These are phyloP conservation scores for Linum tenue DNA, from an alignment of 345 rosid species.

Conservation along the genomic window DNA sequence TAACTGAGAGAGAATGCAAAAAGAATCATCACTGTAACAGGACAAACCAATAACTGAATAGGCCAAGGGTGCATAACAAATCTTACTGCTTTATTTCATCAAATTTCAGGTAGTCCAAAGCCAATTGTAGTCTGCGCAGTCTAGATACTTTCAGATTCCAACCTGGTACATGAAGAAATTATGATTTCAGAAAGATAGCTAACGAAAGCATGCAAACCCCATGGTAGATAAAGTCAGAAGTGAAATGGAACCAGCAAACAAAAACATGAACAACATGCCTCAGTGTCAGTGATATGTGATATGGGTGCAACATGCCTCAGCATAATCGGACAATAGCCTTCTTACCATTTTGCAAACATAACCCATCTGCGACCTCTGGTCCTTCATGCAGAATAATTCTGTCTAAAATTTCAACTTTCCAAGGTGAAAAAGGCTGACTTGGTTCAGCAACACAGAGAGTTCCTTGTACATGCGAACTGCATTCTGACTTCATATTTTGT, in stretches of 20 bases:
- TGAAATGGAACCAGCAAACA: not conserved
- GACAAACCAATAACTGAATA: not conserved
- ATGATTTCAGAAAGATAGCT: not conserved
- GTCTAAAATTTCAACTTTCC: slow-evolving; percentile 86
- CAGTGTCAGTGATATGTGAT: slow-evolving; percentile 4
- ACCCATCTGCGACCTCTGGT: slow-evolving; percentile 68
- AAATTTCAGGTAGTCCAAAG: slow-evolving; percentile 72
- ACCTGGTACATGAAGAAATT: slow-evolving; percentile 43
- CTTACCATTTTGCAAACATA: slow-evolving; percentile 88
- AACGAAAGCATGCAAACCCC: not conserved
- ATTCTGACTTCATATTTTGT: slow-evolving; percentile 23
- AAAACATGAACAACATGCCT: slow-evolving; percentile 3
- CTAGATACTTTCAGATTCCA: slow-evolving; percentile 80
- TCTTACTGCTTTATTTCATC: slow-evolving; percentile 80
- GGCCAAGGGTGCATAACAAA: slow-evolving; percentile 4
- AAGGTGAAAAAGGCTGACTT: slow-evolving; percentile 37
- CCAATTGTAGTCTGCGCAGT: slow-evolving; percentile 69
- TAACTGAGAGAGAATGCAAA: not conserved
- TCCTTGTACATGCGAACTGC: slow-evolving; percentile 18
- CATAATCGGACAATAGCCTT: not conserved
- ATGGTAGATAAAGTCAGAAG: not conserved
- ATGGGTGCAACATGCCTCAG: not conserved
- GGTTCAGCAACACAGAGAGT: slow-evolving; percentile 22
- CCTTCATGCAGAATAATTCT: slow-evolving; percentile 79
- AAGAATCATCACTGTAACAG: not conserved